phyloP scores from a whole-genome alignment of 2,329 filamentous ascomycete species.

The Beauveria varroae region DNA sequence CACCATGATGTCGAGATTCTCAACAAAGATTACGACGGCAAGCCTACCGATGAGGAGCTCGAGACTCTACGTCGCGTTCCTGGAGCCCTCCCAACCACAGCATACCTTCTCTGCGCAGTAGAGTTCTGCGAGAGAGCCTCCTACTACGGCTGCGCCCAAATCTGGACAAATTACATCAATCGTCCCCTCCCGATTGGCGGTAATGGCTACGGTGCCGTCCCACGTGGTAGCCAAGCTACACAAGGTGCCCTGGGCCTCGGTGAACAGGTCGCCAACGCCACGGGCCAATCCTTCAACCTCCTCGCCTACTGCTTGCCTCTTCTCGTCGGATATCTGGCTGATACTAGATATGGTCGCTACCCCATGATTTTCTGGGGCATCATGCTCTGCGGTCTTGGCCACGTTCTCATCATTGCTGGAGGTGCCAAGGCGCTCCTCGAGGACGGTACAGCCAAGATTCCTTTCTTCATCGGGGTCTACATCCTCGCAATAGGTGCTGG shows the following conservation, averaged over 20 bases:
- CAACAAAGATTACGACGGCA: constrained; percentile 25
- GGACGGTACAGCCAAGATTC: constrained; percentile 40
- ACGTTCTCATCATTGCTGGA: constrained; percentile 60
- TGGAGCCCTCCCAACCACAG: constrained; percentile 41
- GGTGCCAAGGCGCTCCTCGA: constrained; percentile 38
- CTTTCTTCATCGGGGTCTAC: constrained; percentile 54
- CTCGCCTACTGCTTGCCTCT: constrained; percentile 52
- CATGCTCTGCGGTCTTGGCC: constrained; percentile 57
- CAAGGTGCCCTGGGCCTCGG: constrained; percentile 54
- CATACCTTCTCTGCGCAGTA: constrained; percentile 51
- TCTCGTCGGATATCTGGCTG: constrained; percentile 50
- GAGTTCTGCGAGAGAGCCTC: constrained; percentile 56
- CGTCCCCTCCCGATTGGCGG: constrained; percentile 46
- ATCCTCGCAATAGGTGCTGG: constrained; percentile 49
- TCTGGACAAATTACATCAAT: constrained; percentile 51
- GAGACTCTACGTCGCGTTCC: constrained; percentile 43
- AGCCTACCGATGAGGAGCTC: constrained; percentile 48
- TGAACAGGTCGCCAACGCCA: constrained; percentile 20
- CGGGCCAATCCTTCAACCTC: constrained; percentile 44
- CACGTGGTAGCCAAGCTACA: constrained; percentile 33
- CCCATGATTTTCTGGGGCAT: constrained; percentile 65
- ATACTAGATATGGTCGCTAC: constrained; percentile 63
- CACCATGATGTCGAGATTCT: constrained; percentile 13
- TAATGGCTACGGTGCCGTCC: constrained; percentile 38
- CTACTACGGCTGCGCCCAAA: constrained; percentile 38